A percentile compares a stretch with the other conserved stretches of the same genome.
phyloP scores from a whole-genome alignment of 768 basidiomycete species.

The Pleurotus giganteus region DNA sequence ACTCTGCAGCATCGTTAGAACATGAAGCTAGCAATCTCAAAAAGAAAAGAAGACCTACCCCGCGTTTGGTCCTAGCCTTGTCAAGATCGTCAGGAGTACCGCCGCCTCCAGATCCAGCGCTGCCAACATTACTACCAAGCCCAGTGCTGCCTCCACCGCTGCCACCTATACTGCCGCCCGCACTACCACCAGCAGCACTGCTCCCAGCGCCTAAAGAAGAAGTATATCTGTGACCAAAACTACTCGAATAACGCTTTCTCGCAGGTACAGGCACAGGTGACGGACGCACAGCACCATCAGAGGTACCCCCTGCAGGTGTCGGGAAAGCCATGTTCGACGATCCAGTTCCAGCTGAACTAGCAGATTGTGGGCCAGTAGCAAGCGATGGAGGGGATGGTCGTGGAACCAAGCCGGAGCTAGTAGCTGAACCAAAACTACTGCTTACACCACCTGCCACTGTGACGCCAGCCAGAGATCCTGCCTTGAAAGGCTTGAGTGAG shows the following conservation, averaged over 20 bases:
- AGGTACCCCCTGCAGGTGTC: constrained; percentile 13
- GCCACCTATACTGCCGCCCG: constrained; percentile 11
- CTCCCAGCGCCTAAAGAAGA: constrained; percentile 34
- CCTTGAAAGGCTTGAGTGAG: constrained; percentile 5
- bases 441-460: not conserved
- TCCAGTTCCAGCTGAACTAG: constrained; percentile 13
- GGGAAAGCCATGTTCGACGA: constrained; percentile 12
- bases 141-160: constrained; percentile 22
- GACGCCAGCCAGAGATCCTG: constrained; percentile 3
- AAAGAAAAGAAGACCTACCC: not conserved
- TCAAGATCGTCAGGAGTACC: constrained; percentile 5
- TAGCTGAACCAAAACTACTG: constrained; percentile 18
- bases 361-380: constrained; percentile 18
- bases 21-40: not conserved
- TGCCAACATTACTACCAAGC: constrained; percentile 20
- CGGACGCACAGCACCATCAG: constrained; percentile 9
- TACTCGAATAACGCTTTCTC: constrained; percentile 73
- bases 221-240: constrained; percentile 71
- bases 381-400: constrained; percentile 29
- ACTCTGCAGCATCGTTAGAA: constrained; percentile 18
- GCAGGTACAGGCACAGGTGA: constrained; percentile 18
- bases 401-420: constrained; percentile 16
- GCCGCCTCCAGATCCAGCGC: constrained; percentile 7
- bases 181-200: constrained; percentile 21
- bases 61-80: not conserved